Base-by-base conservation (phyloP, 768 basidiomycete genomes). In the Leccinum sublutescens region DNA sequence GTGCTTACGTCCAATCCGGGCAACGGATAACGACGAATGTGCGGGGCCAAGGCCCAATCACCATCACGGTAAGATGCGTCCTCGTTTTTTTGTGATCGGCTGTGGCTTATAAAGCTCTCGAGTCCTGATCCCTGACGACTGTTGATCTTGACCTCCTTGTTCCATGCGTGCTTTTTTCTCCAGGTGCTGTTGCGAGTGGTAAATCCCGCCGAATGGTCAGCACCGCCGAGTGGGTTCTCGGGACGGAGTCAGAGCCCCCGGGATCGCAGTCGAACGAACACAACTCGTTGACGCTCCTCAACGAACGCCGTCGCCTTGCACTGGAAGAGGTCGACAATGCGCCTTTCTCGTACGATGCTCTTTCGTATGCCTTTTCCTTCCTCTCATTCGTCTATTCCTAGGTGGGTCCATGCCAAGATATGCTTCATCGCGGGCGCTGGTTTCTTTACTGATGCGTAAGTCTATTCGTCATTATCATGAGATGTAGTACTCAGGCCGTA, bases 281-380 rank as follows among this genome's bases (percentile, higher is more conserved):
- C 19, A 27, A 50, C n/a, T 47, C 58, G 19, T 52, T 71, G 8
- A 36, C 38, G 9, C 69, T 64, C 27, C 80, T 91, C 34, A 86
- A 89, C 65, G 84, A 89, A 68, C 83, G 83, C 50, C 85, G 94
- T 60, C 81, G 88, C 34, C 83, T 83, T 50, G 91, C 93, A 55
- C 79, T 97, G 57, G 82, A 85, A 29, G 89, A 93, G 70, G 82
- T 96, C 60, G 94, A 96, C 75, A 85, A 89, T 61, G 93, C 95
- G 56, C 77, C 75, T 50, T 95, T 95, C 75, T 86, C 87, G 89
- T 91, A 73, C 54, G 87, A 64, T 74, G 48, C 55, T 49, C 23
- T 27, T 34, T 48, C 21, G 8, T 19, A n/a, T 45, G 27, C 19
- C 27, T 29, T 34, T 38, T 52, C 51, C 5, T 55, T 8, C 29